phyloP scores from a whole-genome alignment of 148 eudicot genomes.

The Rhododendron mucronatum region DNA sequence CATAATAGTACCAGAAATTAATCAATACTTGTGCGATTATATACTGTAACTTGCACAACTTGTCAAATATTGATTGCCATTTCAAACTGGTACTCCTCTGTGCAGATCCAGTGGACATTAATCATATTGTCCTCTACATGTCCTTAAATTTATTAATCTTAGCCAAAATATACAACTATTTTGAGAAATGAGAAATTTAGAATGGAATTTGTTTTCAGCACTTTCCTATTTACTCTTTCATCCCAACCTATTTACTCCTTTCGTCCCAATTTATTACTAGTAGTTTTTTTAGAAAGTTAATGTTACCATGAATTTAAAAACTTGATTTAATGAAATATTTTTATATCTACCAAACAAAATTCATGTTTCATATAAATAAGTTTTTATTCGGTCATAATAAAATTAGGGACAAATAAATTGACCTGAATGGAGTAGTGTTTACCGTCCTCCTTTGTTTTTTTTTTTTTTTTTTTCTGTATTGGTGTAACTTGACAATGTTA shows the following conservation, averaged over 20 bases:
- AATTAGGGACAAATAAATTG: too few relatives aligned
- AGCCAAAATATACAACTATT: background rate
- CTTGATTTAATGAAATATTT: background rate
- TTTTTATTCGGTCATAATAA: too few relatives aligned
- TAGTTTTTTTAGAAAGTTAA: background rate
- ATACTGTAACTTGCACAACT: background rate
- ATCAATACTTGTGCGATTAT: background rate
- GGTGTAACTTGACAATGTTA: too few relatives aligned
- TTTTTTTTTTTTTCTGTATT: too few relatives aligned
- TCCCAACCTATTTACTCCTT: too few relatives aligned
- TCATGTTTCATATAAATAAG: too few relatives aligned
- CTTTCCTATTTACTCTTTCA: background rate
- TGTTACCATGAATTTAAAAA: background rate
- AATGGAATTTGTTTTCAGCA: background rate
- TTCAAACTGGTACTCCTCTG: background rate
- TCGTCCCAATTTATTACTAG: background rate
- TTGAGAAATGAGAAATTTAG: background rate
- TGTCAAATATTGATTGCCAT: background rate
- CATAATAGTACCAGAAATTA: background rate
- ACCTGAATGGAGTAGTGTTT: too few relatives aligned
- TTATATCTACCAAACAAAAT: background rate
- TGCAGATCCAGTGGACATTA: background rate
- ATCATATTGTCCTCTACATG: background rate
- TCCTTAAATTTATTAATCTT: background rate
- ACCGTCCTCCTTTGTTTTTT: too few relatives aligned